Base-by-base conservation (phyloP, 176 grass and related monocot genomes). In the Zea luxurians region DNA sequence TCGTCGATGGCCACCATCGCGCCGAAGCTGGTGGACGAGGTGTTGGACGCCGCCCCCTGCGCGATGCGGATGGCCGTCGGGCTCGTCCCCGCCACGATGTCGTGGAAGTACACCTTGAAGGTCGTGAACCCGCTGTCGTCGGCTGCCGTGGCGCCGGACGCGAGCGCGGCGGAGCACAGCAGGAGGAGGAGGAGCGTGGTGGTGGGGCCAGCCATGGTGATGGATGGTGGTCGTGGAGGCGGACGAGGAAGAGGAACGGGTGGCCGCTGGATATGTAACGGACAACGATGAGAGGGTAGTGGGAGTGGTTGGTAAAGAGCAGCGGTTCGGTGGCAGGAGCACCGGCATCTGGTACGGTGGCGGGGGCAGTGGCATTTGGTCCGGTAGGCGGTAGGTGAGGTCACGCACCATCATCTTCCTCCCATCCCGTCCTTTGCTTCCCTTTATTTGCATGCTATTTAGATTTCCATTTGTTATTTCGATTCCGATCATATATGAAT, bases 1-100 rank as follows among this genome's bases (percentile, higher is more conserved):
- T 97, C 93, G 80, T 97, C 93, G 17, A 97, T 90, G 73, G 89
- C 85, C 61, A 85, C 41, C 71, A 91, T 37, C 11, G 61, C 57
- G 13, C 93, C 93, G 68, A 93, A 97, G 11, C 6, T 64, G 46
- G 85, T 86, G 5, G 74, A 52, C 1, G 93, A 86, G 4, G 17
- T 11, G 48, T 66, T 80, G 35, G 61, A 35, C 4, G 71, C 59
- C 0, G 87, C 2, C 13, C 87, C 87, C 60, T 90, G 48, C 15
- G 82, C 90, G 8, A 96, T 74, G 0, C 72, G 84, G 61, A 96
- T 37, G 11, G 84, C 86, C 4, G 89, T 96, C 9, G 87, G 87
- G 70, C 6, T 62, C 13, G 71, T 3, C 15, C 89, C 87, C 41
- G 35, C 75, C 8, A 86, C 1, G 20, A 92, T 54, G 64, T 96